Conservation (phyloP, 2,329 filamentous ascomycete genomes). For the Trichoderma lentiforme region DNA sequence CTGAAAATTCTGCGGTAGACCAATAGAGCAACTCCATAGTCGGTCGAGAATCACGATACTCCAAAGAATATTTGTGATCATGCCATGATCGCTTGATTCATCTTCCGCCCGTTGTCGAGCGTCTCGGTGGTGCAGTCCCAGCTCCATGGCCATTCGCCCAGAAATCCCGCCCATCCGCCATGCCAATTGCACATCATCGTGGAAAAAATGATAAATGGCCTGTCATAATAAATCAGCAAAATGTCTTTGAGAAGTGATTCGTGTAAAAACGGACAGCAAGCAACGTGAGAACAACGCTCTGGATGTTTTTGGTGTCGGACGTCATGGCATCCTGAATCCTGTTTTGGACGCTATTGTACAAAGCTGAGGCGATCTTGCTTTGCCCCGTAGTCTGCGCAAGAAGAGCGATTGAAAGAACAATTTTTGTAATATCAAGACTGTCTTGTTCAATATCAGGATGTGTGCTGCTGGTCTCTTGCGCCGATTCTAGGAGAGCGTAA, state of each 20-base stretch:
- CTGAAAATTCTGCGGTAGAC: neutral
- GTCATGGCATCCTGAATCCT: neutral
- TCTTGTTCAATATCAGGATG: neutral
- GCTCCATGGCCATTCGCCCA: neutral
- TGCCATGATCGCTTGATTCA: neutral
- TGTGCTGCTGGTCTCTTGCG: accelerated
- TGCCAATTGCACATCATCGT: neutral
- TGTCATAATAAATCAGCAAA: neutral
- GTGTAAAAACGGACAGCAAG: neutral
- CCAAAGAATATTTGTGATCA: neutral
- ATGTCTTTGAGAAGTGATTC: neutral
- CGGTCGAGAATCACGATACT: neutral
- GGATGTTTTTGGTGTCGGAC: neutral
- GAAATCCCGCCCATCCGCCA: neutral
- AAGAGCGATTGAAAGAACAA: neutral
- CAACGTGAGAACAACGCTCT: neutral
- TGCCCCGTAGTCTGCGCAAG: neutral
- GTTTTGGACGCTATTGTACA: neutral
- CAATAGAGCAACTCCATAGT: neutral
- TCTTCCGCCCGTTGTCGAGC: neutral
- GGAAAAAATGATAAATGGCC: neutral
- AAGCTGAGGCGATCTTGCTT: neutral
- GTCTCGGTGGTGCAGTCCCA: neutral
- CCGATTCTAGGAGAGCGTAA: neutral
- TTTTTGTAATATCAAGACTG: neutral